Base-by-base conservation (phyloP, 352 stramenopile genomes). In the Globisporangium sylvaticum region DNA sequence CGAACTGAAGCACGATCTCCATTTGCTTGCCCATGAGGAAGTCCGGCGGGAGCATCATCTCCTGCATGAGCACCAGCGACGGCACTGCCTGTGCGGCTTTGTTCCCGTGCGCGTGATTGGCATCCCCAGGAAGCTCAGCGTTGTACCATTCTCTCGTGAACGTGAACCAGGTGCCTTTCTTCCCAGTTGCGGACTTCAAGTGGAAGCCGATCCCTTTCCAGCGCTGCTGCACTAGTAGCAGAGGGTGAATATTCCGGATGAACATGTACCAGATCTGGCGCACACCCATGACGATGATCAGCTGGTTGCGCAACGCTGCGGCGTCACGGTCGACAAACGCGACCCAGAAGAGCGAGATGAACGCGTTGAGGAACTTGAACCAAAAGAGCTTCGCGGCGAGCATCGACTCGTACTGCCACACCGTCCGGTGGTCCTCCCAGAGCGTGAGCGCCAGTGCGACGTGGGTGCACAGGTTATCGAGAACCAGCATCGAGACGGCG, bases 1-100 rank as follows among this genome's bases (percentile, higher is more conserved):
- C 93, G 68, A 98, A 97, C 85, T 91, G 83, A n/a, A 94, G 69
- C 48, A 94, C 75, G 12, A 87, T 66, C 62, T 94, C 85, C 78
- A 91, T 91, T 44, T 94, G 83, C 66, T 94, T 94, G 62, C 73
- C 76, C 77, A 94, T 75, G 39, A 94, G 61, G 25, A 90, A 87
- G 58, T 90, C 78, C 20, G 79, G 81, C 12, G 81, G 77, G 57
- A 86, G 70, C 85, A 93, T 91, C 53, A 91, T 73, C 53, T 91
- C 80, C 56, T 93, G 85, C 52, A 91, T 61, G 18, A 87, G 65
- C 32, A 94, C 76, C 31, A 77, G 75, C 2, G 72, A 69, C 24
- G 85, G 83, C n/a, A 80, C 72, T 0, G 31, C 46, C 9, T 64
- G 39, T 15, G 44, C 52, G 3, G 55, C 10, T 12, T 32, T 59